Base-by-base conservation (phyloP, 192 early-diverging fungal species). In the Paraglomus occultum region DNA sequence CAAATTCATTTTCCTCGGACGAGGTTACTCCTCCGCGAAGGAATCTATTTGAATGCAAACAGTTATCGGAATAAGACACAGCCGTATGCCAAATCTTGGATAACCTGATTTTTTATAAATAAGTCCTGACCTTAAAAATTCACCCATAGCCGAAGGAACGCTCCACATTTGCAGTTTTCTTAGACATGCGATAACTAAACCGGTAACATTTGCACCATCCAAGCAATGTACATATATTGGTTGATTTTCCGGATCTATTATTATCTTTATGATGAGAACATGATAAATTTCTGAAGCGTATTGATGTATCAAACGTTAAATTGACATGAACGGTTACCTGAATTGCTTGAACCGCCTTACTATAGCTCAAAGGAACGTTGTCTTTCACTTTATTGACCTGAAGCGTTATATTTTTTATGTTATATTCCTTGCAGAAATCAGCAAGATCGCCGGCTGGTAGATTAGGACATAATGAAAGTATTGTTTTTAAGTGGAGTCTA, bases 101-200 rank as follows among this genome's bases (percentile, higher is more conserved):
- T 14, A 14, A 73, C 51, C 31, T 75, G 53, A 65, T 81, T 55
- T n/a, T n/a, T n/a, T n/a, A 14, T 51, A 4, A 39, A 47, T 14
- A 17, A 20, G 70, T 42, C 49, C 12, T 51, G 72, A 91, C 77
- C 91, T 77, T 54, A 88, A 48, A 46, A 90, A 93, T 82, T 93
- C 91, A 47, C 83, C 82, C 73, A 91, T 82, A 14, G 84, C 81
- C 20, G 84, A 85, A 8, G 90, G 80, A 31, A 87, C 72, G 10
- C 85, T 88, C 96, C 96, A 98, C 70, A 91, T 84, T 81, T 96
- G 93, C 51, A 99, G 74, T 68, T 93, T 95, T 43, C 96, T 84
- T 67, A 99, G 68, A 74, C 92, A 94, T 71, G 91, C 88, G 11
- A 96, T 76, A 2, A 93, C 84, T 4, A 94, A 75, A 0, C 92